Evolutionary conservation across 192 early-diverging fungal genomes (phyloP), one percentile per base, ranked within the genome.

Genomic region (Jimgerdemannia lactiflua): DNA sequence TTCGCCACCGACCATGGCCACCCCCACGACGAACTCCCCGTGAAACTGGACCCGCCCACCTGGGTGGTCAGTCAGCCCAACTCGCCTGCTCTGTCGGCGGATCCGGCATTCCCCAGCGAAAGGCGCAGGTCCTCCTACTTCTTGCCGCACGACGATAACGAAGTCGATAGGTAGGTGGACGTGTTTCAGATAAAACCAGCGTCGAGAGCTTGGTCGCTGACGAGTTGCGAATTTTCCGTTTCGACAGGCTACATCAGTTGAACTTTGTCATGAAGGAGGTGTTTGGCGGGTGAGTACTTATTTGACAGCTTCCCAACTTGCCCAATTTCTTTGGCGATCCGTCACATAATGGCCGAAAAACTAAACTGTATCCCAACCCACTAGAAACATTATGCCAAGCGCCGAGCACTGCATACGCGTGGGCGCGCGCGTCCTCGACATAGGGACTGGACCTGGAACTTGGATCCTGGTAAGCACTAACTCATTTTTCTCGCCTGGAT

Each of bases 361-460:
- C 29, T 29, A 29, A 29, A 29, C 29, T 29, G 29, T 29, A 29
- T 29, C 29, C 29, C 49, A 59, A 59, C 49, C 49, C 8, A 59
- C 49, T 29, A 59, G 49, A 59, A 59, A 14, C 14, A 14, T 59
- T 2, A 59, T 59, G 49, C 14, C 49, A 59, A 59, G 49, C 49
- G 49, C 49, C 49, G 14, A 59, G 49, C 49, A 59, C 14, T 59
- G 49, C 49, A 59, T 84, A 64, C 71, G 76, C 63, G 71, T 79
- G 49, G 71, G 75, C 6, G 59, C 70, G 4, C 64, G 70, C 18
- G 70, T 78, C 17, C 42, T 81, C 9, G 80, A 81, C 65, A 43
- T 74, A 39, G 79, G 79, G 20, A 77, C 75, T 29, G 79, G 72
- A 1, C 44, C 67, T 43, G 79, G 79, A 6, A 77, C 75, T 2